These are phyloP conservation scores for Penicillium lividum DNA, from an alignment of 495 filamentous ascomycete genomes.

Conservation along the genomic window DNA sequence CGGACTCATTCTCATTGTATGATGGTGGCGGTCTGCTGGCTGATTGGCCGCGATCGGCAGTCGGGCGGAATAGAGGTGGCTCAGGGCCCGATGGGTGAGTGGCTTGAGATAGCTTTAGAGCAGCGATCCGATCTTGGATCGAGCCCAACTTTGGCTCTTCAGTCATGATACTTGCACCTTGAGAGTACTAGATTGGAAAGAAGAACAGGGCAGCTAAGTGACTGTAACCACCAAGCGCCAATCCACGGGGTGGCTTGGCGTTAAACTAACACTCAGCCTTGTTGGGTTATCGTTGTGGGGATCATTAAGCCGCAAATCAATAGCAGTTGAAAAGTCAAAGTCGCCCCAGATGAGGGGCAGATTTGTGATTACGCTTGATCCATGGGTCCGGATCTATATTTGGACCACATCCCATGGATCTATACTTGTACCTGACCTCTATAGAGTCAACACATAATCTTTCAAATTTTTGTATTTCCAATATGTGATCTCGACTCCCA, in stretches of 20 bases:
- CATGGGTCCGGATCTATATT: conserved; percentile 10
- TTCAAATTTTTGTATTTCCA: conserved; percentile 18
- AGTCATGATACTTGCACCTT: conserved; percentile 19
- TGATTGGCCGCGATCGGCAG: conserved; percentile 44
- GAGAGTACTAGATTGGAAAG: background rate
- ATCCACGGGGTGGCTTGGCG: conserved; percentile 2
- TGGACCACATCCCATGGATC: conserved; percentile 2
- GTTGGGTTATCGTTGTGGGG: background rate
- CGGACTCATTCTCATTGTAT: conserved; percentile 35
- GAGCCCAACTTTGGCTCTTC: conserved; percentile 50
- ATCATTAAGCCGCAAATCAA: background rate
- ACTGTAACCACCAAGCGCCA: conserved; percentile 4
- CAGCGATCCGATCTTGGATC: conserved; percentile 60
- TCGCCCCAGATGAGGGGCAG: background rate
- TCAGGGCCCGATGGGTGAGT: conserved; percentile 35
- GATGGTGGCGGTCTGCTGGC: conserved; percentile 49
- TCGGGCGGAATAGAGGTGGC: conserved; percentile 32
- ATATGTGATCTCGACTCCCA: conserved; percentile 22
- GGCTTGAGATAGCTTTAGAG: conserved; percentile 58
- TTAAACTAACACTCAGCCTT: conserved; percentile 1
- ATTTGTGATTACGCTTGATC: background rate
- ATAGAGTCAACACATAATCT: background rate
- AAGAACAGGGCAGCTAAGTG: background rate
- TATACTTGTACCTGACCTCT: background rate
- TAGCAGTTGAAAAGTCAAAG: background rate